Conservation (phyloP, 805 yeast genomes). For the Tetrapisispora namnaoensis region DNA sequence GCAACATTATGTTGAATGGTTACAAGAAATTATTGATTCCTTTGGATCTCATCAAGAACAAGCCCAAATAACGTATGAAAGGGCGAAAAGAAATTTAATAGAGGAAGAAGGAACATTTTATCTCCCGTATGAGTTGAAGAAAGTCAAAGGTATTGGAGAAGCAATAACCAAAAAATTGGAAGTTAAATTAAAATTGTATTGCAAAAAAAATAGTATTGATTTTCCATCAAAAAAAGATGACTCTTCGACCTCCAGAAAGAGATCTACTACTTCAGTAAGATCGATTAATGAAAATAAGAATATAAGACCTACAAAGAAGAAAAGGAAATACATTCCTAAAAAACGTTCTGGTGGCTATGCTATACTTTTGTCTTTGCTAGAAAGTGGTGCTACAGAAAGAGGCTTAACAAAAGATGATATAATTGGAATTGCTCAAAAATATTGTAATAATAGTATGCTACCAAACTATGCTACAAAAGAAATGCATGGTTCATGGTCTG, state of each 20-base stretch:
- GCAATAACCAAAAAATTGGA: slow-evolving; percentile 47
- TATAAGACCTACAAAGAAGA: slow-evolving; percentile 7
- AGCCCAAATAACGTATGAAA: slow-evolving; percentile 40
- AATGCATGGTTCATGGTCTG: slow-evolving; percentile 67
- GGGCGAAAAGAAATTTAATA: slow-evolving; percentile 46
- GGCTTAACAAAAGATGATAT: slow-evolving; percentile 62
- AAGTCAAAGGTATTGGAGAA: slow-evolving; percentile 63
- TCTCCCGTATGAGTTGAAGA: slow-evolving; percentile 48
- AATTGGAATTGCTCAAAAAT: slow-evolving; percentile 41
- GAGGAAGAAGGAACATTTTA: slow-evolving; percentile 36
- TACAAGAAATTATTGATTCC: slow-evolving; percentile 41
- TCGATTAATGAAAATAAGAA: background rate
- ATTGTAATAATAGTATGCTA: slow-evolving; percentile 48
- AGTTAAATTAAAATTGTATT: slow-evolving; percentile 40
- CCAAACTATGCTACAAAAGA: slow-evolving; percentile 52
- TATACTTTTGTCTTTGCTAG: slow-evolving; percentile 50
- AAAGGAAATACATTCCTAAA: slow-evolving; percentile 52
- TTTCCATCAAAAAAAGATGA: slow-evolving; percentile 10
- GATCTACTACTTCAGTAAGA: slow-evolving; percentile 13
- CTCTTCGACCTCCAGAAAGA: slow-evolving; percentile 5
- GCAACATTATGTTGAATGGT: slow-evolving; percentile 46
- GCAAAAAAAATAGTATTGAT: slow-evolving; percentile 40
- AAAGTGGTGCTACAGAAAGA: slow-evolving; percentile 36
- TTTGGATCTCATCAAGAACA: slow-evolving; percentile 43
- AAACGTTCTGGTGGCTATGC: slow-evolving; percentile 81